Evolutionary conservation across 805 yeast genomes (phyloP), one percentile per base, ranked within the genome.

Genomic region (Nakazawaea ambrosiae): DNA sequence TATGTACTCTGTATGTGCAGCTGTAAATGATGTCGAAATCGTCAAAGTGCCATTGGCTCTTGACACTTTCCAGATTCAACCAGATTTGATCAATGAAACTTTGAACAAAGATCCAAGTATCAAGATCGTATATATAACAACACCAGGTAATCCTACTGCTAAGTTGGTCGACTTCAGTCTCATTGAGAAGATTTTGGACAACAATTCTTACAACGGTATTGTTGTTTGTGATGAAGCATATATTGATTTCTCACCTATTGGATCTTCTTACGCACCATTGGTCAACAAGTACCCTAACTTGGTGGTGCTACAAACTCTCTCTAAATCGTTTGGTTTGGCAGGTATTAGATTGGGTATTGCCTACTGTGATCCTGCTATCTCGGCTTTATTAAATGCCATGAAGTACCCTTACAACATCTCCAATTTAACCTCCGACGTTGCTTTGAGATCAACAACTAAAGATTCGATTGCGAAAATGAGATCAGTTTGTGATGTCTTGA

Each of bases 141-240:
- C 97, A 1, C 98, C 98, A 9, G 98, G 98, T 27, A 92, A 92
- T 57, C 98, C 98, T 26, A 90, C 98, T 0, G 96, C 82, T 9
- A 71, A 75, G 22, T 61, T 74, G 33, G 56, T 90, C 31, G 64
- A 70, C 15, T 64, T 69, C 6, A 55, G 54, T 0, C 62, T 73
- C 29, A 62, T 88, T 27, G 61, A 68, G 34, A 53, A 65, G 37
- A 50, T 84, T 2, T 53, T 81, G 37, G 45, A 58, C 3, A 58
- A 57, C 37, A 61, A 66, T 29, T 61, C 58, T 4, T 79, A 86
- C 80, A 77, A 79, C 47, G 95, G 94, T 4, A 60, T 89, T 20
- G 74, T 92, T 6, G 81, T 90, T 14, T 78, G 86, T 2, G 98
- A 92, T 59, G 98, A 92, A 60, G 98, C 98, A 0, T 92, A 92